phyloP scores from a whole-genome alignment of 2,329 filamentous ascomycete species.

The Fusarium continuum region DNA sequence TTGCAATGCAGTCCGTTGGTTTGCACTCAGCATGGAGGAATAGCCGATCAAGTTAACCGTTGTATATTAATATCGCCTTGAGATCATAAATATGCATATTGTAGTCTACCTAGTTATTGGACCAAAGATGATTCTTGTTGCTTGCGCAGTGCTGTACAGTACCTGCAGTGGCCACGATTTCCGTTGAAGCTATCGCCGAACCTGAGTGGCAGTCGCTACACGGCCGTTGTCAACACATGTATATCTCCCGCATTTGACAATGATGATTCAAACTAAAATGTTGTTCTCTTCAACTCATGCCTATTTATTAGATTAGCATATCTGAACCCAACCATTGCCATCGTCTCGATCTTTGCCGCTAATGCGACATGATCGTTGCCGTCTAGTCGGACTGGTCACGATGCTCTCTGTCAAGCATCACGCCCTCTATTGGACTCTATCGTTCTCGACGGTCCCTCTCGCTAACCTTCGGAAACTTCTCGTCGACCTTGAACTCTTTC shows the following conservation, averaged over 20 bases:
- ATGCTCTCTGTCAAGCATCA: conserved; percentile 35
- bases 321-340: not conserved
- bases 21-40: conserved; percentile 15
- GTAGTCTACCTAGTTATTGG: not conserved
- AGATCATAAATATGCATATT: not conserved
- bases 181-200: not conserved
- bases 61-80: conserved; percentile 17
- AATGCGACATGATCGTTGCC: not conserved
- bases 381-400: not conserved
- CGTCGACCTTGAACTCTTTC: not conserved
- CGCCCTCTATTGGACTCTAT: conserved; percentile 30
- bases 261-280: not conserved
- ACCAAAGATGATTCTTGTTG: not conserved
- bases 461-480: conserved; percentile 3
- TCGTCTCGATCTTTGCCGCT: not conserved
- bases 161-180: not conserved
- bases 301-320: not conserved
- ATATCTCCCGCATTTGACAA: not conserved
- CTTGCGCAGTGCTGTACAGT: too few relatives aligned
- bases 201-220: conserved; percentile 4
- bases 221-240: not conserved
- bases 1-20: conserved; percentile 19
- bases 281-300: not conserved
- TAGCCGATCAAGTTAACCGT: conserved; percentile 6
- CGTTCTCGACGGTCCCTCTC: conserved; percentile 14